Evolutionary conservation across 176 grass and related monocot species (phyloP), one percentile per base, ranked within the genome.

Genomic region (Zoysia japonica): DNA sequence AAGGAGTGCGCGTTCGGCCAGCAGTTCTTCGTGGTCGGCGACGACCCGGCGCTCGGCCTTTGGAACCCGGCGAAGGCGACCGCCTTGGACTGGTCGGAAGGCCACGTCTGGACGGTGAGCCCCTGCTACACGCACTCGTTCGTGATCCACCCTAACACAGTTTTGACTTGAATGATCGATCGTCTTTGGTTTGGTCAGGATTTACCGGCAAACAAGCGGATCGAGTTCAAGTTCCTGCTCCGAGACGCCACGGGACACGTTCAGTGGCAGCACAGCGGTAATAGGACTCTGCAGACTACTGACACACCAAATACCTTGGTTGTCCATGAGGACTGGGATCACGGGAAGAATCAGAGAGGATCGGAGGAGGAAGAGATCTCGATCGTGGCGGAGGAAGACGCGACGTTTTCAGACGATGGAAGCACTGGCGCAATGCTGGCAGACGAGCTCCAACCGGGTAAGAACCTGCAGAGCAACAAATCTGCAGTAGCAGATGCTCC

Each of bases 221-320:
- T 97, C 48, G 83, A 91, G 70, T 97, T 89, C 88, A 97, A 97
- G 87, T 93, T 97, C 81, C 38, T 91, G 57, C 89, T 89, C 66
- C 82, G 85, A 84, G 61, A 75, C 59, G 59, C 60, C 51, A 79
- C 82, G 4, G 89, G 91, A 4, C 81, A 90, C 0, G 64, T 86
- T 51, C 15, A 48, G 5, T 97, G 94, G 91, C 94, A 88, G 88
- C 78, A 78, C 17, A 86, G 91, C 11, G 41, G 50, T 37, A 91
- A 97, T 47, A 81, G 89, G 79, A 36, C 81, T 2, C 71, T 97
- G 67, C 74, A 70, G 2, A 17, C 77, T 3, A 39, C 60, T 71
- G 87, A 85, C 35, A 70, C 84, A 4, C 40, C 79, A 1, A 84
- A 84, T 9, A 82, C 87, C 13, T 45, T 97, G 41, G 78, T 91